Evolutionary conservation across 2,329 filamentous ascomycete species (phyloP), one percentile per base, ranked within the genome.

Genomic region (Alternaria longipes): DNA sequence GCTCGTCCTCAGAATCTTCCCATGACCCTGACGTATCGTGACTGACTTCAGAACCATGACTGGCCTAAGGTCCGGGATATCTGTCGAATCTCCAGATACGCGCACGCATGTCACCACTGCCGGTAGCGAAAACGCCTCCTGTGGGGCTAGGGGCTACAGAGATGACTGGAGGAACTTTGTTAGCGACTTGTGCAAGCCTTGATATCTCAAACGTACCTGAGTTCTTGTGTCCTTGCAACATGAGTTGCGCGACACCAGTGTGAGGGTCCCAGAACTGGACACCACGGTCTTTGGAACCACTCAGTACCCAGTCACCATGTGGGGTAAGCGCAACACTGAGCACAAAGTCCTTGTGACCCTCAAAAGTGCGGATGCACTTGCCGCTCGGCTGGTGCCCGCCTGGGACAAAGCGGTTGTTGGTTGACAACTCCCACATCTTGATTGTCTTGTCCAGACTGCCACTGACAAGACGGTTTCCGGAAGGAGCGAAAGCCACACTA

Each of bases 191-290:
- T 4, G 2, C 6, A 5, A 18, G 22, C 14, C 22, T 24, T 24
- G 5, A 32, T n/a, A 16, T 12, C 44, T 8, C 20, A 30, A 26
- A 81, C 84, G 73, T 79, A 89, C 87, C 87, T 11, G 93, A 97
- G 81, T 98, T 98, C 86, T 98, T 98, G 79, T 99, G 95, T 26
- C 95, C 95, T 80, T 98, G 95, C 64, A 99, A 87, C 95, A 98
- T 98, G 78, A 99, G 90, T 81, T 98, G 94, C 1, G 94, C 96
- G 68, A 92, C 90, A 36, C 94, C 95, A 20, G 93, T 97, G 72
- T 90, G 87, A 20, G 95, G 94, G 76, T 99, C 94, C 95, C 95
- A 99, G 85, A 99, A 98, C 78, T 98, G 95, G 22, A 99, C 95
- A 50, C 95, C 94, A 53, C 95, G 89, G 76, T 99, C 95, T 84